Percentiles rank a stretch among this genome's conserved stretches.
Conservation (phyloP, 2,329 filamentous ascomycete species). For the Alternaria novae-zelandiae region DNA sequence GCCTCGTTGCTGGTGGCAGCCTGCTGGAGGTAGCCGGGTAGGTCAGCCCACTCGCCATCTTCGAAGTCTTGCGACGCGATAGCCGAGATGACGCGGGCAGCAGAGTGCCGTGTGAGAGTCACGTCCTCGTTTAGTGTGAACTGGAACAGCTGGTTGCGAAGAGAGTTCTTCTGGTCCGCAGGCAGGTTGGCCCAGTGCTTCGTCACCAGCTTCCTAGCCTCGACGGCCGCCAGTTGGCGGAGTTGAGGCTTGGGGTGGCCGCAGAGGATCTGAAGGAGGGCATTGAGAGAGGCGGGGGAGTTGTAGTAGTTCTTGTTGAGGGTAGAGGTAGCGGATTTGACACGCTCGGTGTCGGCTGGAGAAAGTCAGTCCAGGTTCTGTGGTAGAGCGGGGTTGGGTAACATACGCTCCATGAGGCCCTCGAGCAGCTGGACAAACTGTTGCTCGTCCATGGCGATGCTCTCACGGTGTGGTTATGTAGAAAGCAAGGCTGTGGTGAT, state of each 20-base stretch:
- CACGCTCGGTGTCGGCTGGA: slow-evolving; percentile 73
- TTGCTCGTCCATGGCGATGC: slow-evolving; percentile 72
- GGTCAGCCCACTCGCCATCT: slow-evolving; percentile 82
- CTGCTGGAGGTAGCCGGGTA: slow-evolving; percentile 79
- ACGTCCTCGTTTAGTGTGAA: slow-evolving; percentile 81
- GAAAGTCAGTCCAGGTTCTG: slow-evolving; percentile 41
- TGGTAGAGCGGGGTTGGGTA: slow-evolving; percentile 1
- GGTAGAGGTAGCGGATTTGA: slow-evolving; percentile 88
- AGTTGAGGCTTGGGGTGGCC: slow-evolving; percentile 74
- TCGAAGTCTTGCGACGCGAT: slow-evolving; percentile 87
- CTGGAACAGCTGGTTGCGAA: slow-evolving; percentile 83
- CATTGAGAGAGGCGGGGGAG: slow-evolving; percentile 80
- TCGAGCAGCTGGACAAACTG: slow-evolving; percentile 86
- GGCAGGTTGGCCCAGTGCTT: slow-evolving; percentile 85
- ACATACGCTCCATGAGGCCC: slow-evolving; percentile 85
- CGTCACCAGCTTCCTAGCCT: slow-evolving; percentile 79
- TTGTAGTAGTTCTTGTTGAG: slow-evolving; percentile 94
- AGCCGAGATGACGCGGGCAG: slow-evolving; percentile 84
- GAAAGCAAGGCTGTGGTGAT: slow-evolving; percentile 29
- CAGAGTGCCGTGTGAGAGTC: slow-evolving; percentile 79
- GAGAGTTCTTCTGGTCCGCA: slow-evolving; percentile 76
- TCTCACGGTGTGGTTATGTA: slow-evolving; percentile 27
- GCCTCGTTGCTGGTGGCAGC: slow-evolving; percentile 78
- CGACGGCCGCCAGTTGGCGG: slow-evolving; percentile 89
- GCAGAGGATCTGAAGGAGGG: slow-evolving; percentile 86